Evolutionary conservation across 1,284 basidiomycete genomes (phyloP), one percentile per base, ranked within the genome.

Genomic region (Singerocomus inundabilis): DNA sequence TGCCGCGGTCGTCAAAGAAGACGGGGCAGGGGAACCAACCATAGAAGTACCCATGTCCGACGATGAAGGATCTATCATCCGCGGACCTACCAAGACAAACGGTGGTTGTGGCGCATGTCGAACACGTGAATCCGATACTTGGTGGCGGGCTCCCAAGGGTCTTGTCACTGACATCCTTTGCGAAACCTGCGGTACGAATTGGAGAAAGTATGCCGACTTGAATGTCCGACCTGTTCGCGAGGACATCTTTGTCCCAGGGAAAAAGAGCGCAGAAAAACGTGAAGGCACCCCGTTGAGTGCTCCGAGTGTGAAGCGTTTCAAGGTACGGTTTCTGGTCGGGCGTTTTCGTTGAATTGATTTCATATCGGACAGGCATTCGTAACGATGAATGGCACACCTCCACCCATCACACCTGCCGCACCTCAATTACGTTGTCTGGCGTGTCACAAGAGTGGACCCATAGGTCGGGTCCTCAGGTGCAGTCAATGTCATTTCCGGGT

Each of bases 151-250:
- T 44, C 88, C 90, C 5, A 88, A 90, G 66, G 82, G 85, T 35
- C 77, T 94, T 46, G 74, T 75, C 18, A 83, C 80, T 1, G 76
- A 75, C 48, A 77, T 92, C 39, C 79, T 94, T 56, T 93, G 92
- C 68, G 88, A 93, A 44, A 77, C 69, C 29, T 95, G 92, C 62
- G 91, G 92, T 44, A 75, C 77, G 32, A 84, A 81, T 57, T 95
- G 91, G 84, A 75, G 92, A 56, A 94, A 93, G 69, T 95, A 95
- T 64, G 92, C 91, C 0, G 91, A 94, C 59, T 71, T 91, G 36
- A 88, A 85, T 59, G 83, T 88, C 16, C 75, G 86, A 34, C 82
- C 83, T 6, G 59, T 82, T 28, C 77, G 88, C 21, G 89, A 91
- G 50, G 88, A 89, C 37, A 72, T 75, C 0, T 57, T 56, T 1